Evolutionary conservation across 441 rosid genomes (phyloP), one percentile per base, ranked within the genome.

Genomic region (Corymbia citriodora): DNA sequence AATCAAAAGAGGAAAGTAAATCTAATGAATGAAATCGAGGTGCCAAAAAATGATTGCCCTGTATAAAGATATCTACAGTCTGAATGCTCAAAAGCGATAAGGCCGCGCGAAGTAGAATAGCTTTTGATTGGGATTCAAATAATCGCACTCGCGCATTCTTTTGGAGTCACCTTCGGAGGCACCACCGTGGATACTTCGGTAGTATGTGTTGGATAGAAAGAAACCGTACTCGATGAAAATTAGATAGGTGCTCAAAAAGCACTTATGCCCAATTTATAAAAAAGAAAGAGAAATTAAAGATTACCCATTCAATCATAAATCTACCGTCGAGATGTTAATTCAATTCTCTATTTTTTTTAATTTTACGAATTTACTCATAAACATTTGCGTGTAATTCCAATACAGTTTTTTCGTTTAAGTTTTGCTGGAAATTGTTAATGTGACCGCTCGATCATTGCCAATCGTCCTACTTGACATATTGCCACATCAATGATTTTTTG

Each of bases 351-450:
- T 9, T 19, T n/a, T 72, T 31, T 68, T 0, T 0, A 68, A 68
- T 33, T 31, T 36, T 36, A 0, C 7, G 2, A 3, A 72, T 6
- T 72, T 72, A 72, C 7, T 72, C 14, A 9, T 36, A 10, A 36
- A 36, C 0, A 0, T 72, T 72, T 18, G 0, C 3, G 8, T 0
- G 0, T 0, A 33, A 36, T 36, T 72, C 5, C 8, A 19, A 72
- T 3, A 0, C 0, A 36, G 0, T 36, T 11, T 19, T 19, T 36
- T 8, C 1, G 0, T 31, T 19, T 36, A 36, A 33, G 12, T 16
- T 72, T 33, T 2, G 15, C 1, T 10, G 7, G 3, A 19, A 36
- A 23, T 36, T 0, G 1, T 4, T 10, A 7, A 72, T 2, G 13
- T 19, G 1, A 5, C 4, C 7, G 9, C 19, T 10, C 1, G 10